Conservation (phyloP, 139 green algal genomes). For the Axilococcus clingmanii region DNA sequence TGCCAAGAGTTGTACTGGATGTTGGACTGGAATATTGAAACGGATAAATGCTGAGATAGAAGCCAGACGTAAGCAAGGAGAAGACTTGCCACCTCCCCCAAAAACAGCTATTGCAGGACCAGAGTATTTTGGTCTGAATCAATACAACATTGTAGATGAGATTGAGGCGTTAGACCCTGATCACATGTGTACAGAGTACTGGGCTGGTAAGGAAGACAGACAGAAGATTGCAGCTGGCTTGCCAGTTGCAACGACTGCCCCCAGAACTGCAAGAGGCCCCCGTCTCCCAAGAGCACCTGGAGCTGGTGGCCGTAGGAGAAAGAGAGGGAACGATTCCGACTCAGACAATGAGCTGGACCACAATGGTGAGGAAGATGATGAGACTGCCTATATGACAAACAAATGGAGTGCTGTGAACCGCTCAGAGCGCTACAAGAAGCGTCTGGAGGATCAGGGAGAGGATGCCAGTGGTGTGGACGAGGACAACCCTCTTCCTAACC, state of each 20-base stretch:
- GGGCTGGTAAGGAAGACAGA: slow-evolving; percentile 47
- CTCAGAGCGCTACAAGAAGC: slow-evolving; percentile 59
- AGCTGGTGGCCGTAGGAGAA: not conserved
- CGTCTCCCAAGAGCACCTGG: slow-evolving; percentile 1
- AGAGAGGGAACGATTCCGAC: not conserved
- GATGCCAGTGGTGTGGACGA: slow-evolving; percentile 21
- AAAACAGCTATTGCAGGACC: slow-evolving; percentile 87
- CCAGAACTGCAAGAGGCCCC: not conserved
- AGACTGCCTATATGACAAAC: slow-evolving; percentile 33
- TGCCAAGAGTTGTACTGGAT: slow-evolving; percentile 77
- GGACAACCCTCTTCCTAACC: slow-evolving; percentile 61
- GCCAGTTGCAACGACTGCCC: slow-evolving; percentile 1
- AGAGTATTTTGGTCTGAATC: slow-evolving; percentile 92
- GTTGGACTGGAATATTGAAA: slow-evolving; percentile 79
- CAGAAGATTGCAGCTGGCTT: slow-evolving; percentile 29
- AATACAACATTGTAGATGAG: slow-evolving; percentile 51
- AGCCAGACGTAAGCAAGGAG: slow-evolving; percentile 46
- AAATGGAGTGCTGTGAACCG: slow-evolving; percentile 61
- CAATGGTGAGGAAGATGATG: slow-evolving; percentile 27
- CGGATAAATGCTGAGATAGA: slow-evolving; percentile 84
- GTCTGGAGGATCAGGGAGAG: slow-evolving; percentile 42
- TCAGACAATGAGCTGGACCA: slow-evolving; percentile 5
- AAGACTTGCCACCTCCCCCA: slow-evolving; percentile 74
- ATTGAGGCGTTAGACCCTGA: slow-evolving; percentile 76
- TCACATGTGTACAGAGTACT: slow-evolving; percentile 61